A percentile compares a stretch with the other conserved stretches of the same genome.
These are phyloP conservation scores for Chiua sp. DNA, from an alignment of 1,284 basidiomycete species.

Conservation along the genomic window DNA sequence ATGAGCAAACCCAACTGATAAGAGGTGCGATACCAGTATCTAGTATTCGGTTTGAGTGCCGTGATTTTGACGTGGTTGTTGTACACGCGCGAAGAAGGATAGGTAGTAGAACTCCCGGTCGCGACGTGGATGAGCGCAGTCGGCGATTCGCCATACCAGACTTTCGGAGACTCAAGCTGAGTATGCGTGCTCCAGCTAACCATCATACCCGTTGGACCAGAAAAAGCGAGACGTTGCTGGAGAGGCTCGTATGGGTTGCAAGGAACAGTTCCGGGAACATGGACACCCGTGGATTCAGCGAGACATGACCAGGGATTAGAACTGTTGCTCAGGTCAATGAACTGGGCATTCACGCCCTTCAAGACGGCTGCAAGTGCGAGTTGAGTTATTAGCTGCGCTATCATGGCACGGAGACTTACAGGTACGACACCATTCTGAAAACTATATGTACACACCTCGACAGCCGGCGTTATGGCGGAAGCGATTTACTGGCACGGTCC, in stretches of 20 bases:
- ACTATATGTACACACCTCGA: too few species aligned
- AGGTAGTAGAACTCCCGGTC: constrained; percentile 27
- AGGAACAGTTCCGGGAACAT: constrained; percentile 32
- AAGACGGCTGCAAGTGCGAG: too few species aligned
- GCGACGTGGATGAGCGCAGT: constrained; percentile 22
- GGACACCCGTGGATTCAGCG: constrained; percentile 33
- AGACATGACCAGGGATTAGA: constrained; percentile 24
- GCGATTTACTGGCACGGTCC: too few species aligned
- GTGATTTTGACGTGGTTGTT: constrained; percentile 36
- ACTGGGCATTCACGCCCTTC: constrained; percentile 18
- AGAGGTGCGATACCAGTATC: constrained; percentile 34
- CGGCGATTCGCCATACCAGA: constrained; percentile 31
- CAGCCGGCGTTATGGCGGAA: too few species aligned
- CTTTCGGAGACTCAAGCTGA: constrained; percentile 28
- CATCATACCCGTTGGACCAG: constrained; percentile 31
- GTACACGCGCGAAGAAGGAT: constrained; percentile 30
- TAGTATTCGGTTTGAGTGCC: constrained; percentile 27
- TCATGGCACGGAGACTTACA: too few species aligned
- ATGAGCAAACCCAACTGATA: constrained; percentile 27
- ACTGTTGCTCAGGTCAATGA: constrained; percentile 20
- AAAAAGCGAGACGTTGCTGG: constrained; percentile 31
- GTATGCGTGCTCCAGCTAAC: constrained; percentile 32
- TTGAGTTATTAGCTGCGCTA: too few species aligned
- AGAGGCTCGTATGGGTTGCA: constrained; percentile 35
- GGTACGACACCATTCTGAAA: too few species aligned